Evolutionary conservation across 371 early-diverging fungal genomes (phyloP), one percentile per base, ranked within the genome.

Genomic region (Nematocida ironsii): DNA sequence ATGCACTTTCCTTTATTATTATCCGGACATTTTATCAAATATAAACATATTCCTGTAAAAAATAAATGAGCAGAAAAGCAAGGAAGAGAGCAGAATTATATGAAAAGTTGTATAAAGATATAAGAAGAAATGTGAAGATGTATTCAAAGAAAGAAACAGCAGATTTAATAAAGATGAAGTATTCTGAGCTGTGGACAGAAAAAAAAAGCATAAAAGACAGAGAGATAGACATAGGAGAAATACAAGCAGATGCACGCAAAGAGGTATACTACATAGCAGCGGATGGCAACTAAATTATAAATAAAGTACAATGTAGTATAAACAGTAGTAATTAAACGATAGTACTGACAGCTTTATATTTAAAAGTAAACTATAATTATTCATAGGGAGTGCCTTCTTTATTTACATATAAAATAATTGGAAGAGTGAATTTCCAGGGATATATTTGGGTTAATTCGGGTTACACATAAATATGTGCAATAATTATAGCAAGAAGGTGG

Each of bases 181-280:
- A 78, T 57, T 70, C 71, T 56, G 61, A 66, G 6, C 16, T 78
- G 27, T 78, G 80, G 80, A 27, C 47, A 33, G n/a, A 9, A 23
- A 39, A 60, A 20, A 54, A 20, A 44, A 2, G 72, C 16, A 25
- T 16, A 40, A 64, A 64, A 42, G 64, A 75, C 27, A 78, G 58
- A 71, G 80, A 78, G 47, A 45, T 27, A 27, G 47, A 27, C 40
- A 6, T 57, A 16, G 25, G 44, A 27, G 50, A 67, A n/a, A 50
- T 11, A 23, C 20, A 4, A 5, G 5, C 25, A 60, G 70, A 60
- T 18, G 80, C 13, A 68, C 61, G 64, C 9, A 64, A 64, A 45
- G 64, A 64, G 42, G 64, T 64, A 42, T 64, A 64, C 40, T 64
- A 64, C 64, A 64, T 64, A 40, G 64, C 45, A 45, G 42, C 39